Evolutionary conservation across 805 yeast species (phyloP), one percentile per base, ranked within the genome.

Genomic region (Lachancea lanzarotensis): DNA sequence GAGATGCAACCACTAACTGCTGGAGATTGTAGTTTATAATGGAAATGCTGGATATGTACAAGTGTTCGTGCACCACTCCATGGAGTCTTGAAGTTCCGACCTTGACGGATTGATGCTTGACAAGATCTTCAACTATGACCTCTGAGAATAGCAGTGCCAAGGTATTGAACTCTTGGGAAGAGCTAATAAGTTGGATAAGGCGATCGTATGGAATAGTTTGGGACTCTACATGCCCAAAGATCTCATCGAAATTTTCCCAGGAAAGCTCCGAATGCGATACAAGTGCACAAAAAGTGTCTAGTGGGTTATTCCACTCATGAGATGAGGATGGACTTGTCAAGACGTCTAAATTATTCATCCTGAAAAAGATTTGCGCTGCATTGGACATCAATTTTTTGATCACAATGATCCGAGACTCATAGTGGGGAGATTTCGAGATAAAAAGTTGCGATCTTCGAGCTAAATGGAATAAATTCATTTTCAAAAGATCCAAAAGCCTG

Each of bases 311-410:
- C 68, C 68, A 64, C 15, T 12, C 19, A 7, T 22, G n/a, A 8
- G 13, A 3, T 16, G 38, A 6, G 3, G 13, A 11, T 9, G 32
- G 22, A 2, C n/a, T 18, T 11, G 9, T 13, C n/a, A 11, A 12
- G 32, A 15, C 27, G 29, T 38, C 29, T 12, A 18, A 11, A 30
- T 32, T 25, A 22, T 40, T 31, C 15, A 40, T 16, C 16, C 37
- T 31, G n/a, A 54, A 55, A 41, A 60, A 64, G 16, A 64, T 52
- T 18, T 55, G 45, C 11, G 68, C 62, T 32, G 60, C 47, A 45
- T 64, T 64, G 3, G 68, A 64, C 66, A 64, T 64, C 16, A 64
- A 48, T 40, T 63, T 64, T 32, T 56, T 63, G 9, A 64, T 59
- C 5, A 56, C 54, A 13, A 58, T 46, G 25, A 55, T 32, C 9